phyloP scores from a whole-genome alignment of 2,329 filamentous ascomycete species.

The Elsinoe ampelina region DNA sequence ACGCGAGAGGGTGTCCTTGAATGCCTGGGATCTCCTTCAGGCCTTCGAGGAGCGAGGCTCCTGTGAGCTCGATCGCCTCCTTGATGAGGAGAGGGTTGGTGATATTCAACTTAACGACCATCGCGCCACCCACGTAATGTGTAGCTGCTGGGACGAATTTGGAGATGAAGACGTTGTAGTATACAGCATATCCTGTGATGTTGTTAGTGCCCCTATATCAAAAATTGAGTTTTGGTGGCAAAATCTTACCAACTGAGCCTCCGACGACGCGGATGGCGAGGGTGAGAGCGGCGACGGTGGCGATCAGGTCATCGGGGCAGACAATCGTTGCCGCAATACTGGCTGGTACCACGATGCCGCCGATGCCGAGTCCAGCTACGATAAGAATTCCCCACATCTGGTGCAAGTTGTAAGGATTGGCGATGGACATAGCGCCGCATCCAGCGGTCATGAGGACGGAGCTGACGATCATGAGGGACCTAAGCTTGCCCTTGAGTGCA shows the following conservation, averaged over 20 bases:
- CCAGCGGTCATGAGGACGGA: constrained; percentile 57
- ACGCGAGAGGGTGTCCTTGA: constrained; percentile 41
- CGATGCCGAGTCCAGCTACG: constrained; percentile 55
- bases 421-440: constrained; percentile 25
- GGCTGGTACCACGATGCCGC: constrained; percentile 58
- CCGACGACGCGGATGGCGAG: constrained; percentile 61
- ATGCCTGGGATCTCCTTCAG: constrained; percentile 45
- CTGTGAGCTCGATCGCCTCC: constrained; percentile 45
- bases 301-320: constrained; percentile 61
- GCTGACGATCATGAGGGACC: constrained; percentile 50
- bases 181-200: constrained; percentile 25
- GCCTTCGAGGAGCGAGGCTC: constrained; percentile 41
- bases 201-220: background rate
- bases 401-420: constrained; percentile 26
- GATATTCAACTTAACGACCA: constrained; percentile 42
- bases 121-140: constrained; percentile 42
- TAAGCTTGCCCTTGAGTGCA: constrained; percentile 49
- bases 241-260: constrained; percentile 43
- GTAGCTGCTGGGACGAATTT: constrained; percentile 39
- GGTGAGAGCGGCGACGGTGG: constrained; percentile 58
- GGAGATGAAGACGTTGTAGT: constrained; percentile 46
- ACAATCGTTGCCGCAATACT: constrained; percentile 58
- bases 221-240: background rate
- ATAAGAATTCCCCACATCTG: constrained; percentile 50
- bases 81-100: constrained; percentile 38